These are phyloP conservation scores for Phellopilus nigrolimitatus DNA, from an alignment of 1,284 basidiomycete species.

Conservation along the genomic window DNA sequence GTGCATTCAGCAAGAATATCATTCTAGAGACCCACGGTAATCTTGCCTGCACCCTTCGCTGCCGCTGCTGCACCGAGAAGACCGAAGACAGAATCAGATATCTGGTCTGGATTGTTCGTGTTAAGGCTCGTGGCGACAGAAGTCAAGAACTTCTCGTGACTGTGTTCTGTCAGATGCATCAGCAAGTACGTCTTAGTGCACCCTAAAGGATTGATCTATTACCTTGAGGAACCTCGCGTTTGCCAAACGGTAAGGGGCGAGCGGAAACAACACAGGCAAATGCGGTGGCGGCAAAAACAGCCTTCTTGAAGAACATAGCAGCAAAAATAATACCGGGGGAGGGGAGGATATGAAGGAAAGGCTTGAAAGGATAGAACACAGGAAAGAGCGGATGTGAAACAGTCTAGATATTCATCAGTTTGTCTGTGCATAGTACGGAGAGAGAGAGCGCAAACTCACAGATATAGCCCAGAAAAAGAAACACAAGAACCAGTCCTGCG, in stretches of 20 bases:
- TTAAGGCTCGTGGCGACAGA: conserved; percentile 43
- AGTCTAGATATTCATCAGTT: background rate
- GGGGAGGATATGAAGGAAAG: conserved; percentile 5
- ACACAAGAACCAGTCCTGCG: conserved; percentile 56
- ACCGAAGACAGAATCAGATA: conserved; percentile 60
- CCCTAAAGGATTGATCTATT: conserved; percentile 12
- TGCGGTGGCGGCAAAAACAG: conserved; percentile 36
- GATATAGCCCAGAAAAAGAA: conserved; percentile 26
- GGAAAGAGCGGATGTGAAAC: conserved; percentile 11
- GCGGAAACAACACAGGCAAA: conserved; percentile 36
- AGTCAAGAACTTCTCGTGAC: conserved; percentile 53
- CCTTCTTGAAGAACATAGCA: conserved; percentile 39
- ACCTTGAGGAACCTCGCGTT: conserved; percentile 68
- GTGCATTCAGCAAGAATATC: background rate
- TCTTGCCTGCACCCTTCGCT: conserved; percentile 45
- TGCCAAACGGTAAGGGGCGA: conserved; percentile 34
- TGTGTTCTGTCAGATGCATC: conserved; percentile 61
- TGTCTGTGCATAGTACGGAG: conserved; percentile 1
- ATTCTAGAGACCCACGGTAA: conserved; percentile 36
- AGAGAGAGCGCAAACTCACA: conserved; percentile 20
- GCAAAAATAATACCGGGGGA: conserved; percentile 16
- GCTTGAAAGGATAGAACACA: conserved; percentile 22
- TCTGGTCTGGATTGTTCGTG: conserved; percentile 56
- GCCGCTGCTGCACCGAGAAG: conserved; percentile 64
- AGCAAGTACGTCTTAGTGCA: too few species aligned